A percentile compares a stretch with the other conserved stretches of the same genome.
Evolutionary conservation across 306 rosid genomes (phyloP).

Genomic region (Castanea sativa): DNA sequence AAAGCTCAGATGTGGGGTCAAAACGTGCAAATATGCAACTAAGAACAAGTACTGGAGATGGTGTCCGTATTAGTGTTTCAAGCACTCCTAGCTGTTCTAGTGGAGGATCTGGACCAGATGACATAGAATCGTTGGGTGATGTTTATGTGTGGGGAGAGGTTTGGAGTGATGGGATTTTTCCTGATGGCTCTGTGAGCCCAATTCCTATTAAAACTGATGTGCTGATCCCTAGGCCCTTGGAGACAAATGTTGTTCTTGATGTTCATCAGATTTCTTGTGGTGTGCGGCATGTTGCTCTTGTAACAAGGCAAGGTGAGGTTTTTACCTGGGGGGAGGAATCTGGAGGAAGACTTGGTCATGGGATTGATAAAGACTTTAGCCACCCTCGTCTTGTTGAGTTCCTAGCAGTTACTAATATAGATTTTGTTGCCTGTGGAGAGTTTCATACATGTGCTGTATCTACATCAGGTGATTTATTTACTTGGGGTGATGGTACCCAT

Average conservation of each 20-base stretch:
- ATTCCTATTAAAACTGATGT: constrained; percentile 53
- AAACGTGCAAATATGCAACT: constrained; percentile 67
- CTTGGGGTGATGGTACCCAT: constrained; percentile 92
- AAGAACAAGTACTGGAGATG: constrained; percentile 73
- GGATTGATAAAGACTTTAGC: constrained; percentile 60
- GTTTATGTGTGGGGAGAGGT: constrained; percentile 92
- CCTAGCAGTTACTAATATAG: constrained; percentile 52
- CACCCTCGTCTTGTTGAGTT: constrained; percentile 79
- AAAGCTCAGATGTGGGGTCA: constrained; percentile 64
- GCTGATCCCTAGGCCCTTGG: constrained; percentile 71
- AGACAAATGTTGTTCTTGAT: constrained; percentile 85
- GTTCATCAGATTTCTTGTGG: constrained; percentile 82
- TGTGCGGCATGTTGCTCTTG: constrained; percentile 72
- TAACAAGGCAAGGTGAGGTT: constrained; percentile 95
- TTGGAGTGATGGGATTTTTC: constrained; percentile 58
- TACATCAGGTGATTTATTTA: constrained; percentile 69
- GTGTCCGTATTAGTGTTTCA: constrained; percentile 80
- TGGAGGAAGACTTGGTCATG: constrained; percentile 95
- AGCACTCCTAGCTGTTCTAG: constrained; percentile 73
- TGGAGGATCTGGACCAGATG: constrained; percentile 83
- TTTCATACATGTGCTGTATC: constrained; percentile 85
- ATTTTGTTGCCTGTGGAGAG: constrained; percentile 84
- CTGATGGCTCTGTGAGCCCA: constrained; percentile 52
- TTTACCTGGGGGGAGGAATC: constrained; percentile 98
- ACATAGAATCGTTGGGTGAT: constrained; percentile 92